Percentiles rank a stretch among this genome's conserved stretches.
Evolutionary conservation across 495 filamentous ascomycete genomes (phyloP).

Genomic region (Lophiostoma macrostomum): DNA sequence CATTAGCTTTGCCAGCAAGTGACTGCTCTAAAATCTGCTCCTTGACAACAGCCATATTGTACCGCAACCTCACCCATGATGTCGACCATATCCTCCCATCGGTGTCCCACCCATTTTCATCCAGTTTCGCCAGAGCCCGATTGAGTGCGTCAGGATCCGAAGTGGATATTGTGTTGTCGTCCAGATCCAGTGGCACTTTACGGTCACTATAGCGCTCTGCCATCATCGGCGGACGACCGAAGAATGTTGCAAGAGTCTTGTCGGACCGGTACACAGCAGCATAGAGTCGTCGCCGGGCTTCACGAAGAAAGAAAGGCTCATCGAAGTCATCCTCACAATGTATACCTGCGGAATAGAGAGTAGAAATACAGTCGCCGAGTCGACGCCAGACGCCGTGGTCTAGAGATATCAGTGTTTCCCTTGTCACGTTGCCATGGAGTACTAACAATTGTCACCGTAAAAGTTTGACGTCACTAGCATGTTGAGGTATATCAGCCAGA

Average conservation of each 20-base stretch:
- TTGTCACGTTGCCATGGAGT: not conserved
- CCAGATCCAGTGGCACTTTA: slow-evolving; percentile 19
- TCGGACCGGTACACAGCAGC: slow-evolving; percentile 21
- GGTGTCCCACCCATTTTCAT: slow-evolving; percentile 24
- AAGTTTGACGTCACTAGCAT: slow-evolving; percentile 25
- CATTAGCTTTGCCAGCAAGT: slow-evolving; percentile 15
- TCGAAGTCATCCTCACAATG: slow-evolving; percentile 27
- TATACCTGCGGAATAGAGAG: slow-evolving; percentile 24
- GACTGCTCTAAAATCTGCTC: slow-evolving; percentile 23
- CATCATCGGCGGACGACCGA: slow-evolving; percentile 30
- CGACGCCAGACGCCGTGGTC: slow-evolving; percentile 32
- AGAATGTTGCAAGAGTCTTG: slow-evolving; percentile 29
- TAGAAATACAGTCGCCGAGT: slow-evolving; percentile 17
- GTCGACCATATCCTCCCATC: slow-evolving; percentile 17
- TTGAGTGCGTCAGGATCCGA: slow-evolving; percentile 11
- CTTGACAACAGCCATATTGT: not conserved
- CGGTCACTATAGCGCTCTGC: slow-evolving; percentile 20
- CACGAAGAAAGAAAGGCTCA: slow-evolving; percentile 26
- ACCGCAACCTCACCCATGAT: slow-evolving; percentile 22
- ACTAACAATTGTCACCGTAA: slow-evolving; percentile 30
- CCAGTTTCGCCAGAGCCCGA: slow-evolving; percentile 11
- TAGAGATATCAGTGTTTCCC: not conserved
- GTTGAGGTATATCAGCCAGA: slow-evolving; percentile 25
- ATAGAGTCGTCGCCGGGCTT: slow-evolving; percentile 22
- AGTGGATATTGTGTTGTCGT: slow-evolving; percentile 16